Base-by-base conservation (phyloP, 768 basidiomycete genomes). In the Naganishia onofrii region DNA sequence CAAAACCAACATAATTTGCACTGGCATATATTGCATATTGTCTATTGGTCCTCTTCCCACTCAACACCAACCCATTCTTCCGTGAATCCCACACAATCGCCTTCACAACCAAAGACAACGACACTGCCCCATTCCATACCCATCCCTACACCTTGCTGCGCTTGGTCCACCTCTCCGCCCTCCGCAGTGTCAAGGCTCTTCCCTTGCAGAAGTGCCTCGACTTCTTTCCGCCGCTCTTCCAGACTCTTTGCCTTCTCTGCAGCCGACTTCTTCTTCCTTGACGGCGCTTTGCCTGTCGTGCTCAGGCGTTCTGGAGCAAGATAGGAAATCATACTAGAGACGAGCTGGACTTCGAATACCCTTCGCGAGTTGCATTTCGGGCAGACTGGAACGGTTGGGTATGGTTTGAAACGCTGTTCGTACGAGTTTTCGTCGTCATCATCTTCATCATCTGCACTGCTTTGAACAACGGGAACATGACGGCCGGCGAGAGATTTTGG, bases 41-140 rank as follows among this genome's bases (percentile, higher is more conserved):
- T 42, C 26, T 46, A 69, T 46, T 69, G 68, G 19, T 58, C 58
- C 21, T 71, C 70, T 69, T 80, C 79, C 79, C 79, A 80, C 68
- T 80, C 79, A 7, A 80, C 77, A 3, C 74, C 79, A 9, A 80
- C 79, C 74, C 75, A 79, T 44, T 80, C 79, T 54, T 80, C 79
- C 8, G 68, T 65, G 46, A 78, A 72, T 3, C 79, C 79, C 2
- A 75, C 75, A 69, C 93, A 96, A 78, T 95, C 91, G 55, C 84
- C 85, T 75, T 85, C 85, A 76, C 95, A 97, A 0, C 90, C 90
- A 81, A 93, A 95, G 12, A 98, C 84, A 83, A 95, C 83, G 68
- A 89, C 88, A 0, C 90, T 94, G 0, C 95, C 95, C 92, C 93
- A 98, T 70, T 94, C 92, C 91, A 98, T 93, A 64, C 84, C 83